These are phyloP conservation scores for Strobilomyces confusus DNA, from an alignment of 768 basidiomycete genomes.

Conservation along the genomic window DNA sequence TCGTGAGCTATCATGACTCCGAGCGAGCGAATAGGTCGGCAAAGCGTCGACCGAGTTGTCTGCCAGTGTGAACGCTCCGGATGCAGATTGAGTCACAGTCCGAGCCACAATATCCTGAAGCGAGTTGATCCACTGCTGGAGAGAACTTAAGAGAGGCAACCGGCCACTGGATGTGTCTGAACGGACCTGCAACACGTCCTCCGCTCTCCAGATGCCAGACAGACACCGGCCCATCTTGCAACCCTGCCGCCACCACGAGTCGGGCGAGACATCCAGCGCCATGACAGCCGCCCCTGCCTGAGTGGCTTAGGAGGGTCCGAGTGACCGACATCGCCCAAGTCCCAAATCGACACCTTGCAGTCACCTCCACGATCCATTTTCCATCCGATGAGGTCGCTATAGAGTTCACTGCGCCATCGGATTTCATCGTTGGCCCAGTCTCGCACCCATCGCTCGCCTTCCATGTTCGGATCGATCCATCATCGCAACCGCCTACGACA, in stretches of 20 bases:
- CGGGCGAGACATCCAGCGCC: conserved; percentile 4
- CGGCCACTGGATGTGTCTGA: not conserved
- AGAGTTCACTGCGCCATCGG: not conserved
- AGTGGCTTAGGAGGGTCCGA: not conserved
- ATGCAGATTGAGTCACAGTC: not conserved
- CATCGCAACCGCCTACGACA: conserved; percentile 1
- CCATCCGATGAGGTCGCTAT: conserved; percentile 6
- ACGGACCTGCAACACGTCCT: not conserved
- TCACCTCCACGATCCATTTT: conserved; percentile 6
- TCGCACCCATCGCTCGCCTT: not conserved
- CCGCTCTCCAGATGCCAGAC: not conserved
- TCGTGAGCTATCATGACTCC: conserved; percentile 1
- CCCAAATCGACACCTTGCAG: conserved; percentile 3
- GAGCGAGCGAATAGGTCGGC: conserved; percentile 2
- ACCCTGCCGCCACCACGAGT: conserved; percentile 1
- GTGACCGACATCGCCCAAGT: too few species aligned
- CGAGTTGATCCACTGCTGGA: conserved; percentile 4
- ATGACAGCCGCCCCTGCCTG: not conserved
- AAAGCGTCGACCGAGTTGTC: not conserved
- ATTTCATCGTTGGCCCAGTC: not conserved
- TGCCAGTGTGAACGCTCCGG: conserved; percentile 6
- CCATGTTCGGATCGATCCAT: conserved; percentile 9
- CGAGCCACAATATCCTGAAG: conserved; percentile 1
- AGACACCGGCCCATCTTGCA: not conserved
- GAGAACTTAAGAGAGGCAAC: conserved; percentile 7